Base-by-base conservation (phyloP, 2,329 filamentous ascomycete species). In the Esteya vermicola region DNA sequence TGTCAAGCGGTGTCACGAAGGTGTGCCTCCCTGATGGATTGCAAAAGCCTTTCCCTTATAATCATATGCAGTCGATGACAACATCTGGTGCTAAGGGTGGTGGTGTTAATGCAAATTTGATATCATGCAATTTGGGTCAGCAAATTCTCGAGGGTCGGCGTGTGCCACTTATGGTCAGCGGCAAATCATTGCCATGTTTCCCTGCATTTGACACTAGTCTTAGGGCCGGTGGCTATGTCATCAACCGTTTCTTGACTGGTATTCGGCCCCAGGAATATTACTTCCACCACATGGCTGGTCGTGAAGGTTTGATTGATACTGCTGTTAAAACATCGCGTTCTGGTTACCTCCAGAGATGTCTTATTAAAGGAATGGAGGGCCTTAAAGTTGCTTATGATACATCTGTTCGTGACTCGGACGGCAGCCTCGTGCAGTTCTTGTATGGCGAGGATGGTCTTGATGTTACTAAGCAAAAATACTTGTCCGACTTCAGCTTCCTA, bases 21-120 rank as follows among this genome's bases (percentile, higher is more conserved):
- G 72, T 74, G 3, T 94, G 86, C 59, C 70, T 98, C 48, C 91
- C 91, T 1, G 62, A 65, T 18, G 85, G 84, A 32, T 72, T 98
- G 22, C 78, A 84, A 52, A 98, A 96, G 61, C 75, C 82, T 8
- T 98, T 98, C 60, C 91, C 91, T 1, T 81, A 81, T 54, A 98
- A 98, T 54, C 89, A 96, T 61, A 98, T 98, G 89, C 91, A 98
- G 67, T 78, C 84, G 48, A 98, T 98, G 91, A 98, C 91, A 19
- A 82, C 81, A 13, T 95, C 91, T 42, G 91, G 91, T 58, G 91
- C 91, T 38, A 98, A 98, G 64, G 91, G 91, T 56, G 82, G 76
- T 40, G 68, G 75, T 52, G 91, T 98, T 60, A 98, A 98, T 56
- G 91, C 91, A 38, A 95, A 93, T 53, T 75, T 95, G 45, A 98